phyloP scores from a whole-genome alignment of 345 rosid genomes.

The Gossypium turneri region DNA sequence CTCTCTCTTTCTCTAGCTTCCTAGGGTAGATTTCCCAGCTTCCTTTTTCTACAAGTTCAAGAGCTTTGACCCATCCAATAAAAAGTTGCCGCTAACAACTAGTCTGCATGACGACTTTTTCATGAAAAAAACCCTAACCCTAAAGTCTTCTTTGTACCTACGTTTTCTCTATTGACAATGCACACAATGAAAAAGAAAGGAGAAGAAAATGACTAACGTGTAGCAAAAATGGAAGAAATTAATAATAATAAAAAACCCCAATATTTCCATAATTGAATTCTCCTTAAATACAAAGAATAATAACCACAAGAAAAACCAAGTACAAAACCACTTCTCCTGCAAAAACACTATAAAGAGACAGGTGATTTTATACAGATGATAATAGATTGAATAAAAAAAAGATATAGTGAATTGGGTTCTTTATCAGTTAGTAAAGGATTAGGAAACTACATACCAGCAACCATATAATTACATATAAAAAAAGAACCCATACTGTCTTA shows the following conservation, averaged over 20 bases:
- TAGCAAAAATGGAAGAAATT: neutral
- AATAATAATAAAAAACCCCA: conserved; percentile 14
- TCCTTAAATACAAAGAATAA: conserved; percentile 30
- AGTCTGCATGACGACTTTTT: neutral
- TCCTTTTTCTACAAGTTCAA: conserved; percentile 12
- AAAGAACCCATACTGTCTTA: neutral
- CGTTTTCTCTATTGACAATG: neutral
- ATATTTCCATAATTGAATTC: conserved; percentile 22
- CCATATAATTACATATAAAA: neutral
- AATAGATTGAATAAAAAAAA: neutral
- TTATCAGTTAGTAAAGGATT: conserved; percentile 25
- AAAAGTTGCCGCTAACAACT: neutral
- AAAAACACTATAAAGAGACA: conserved; percentile 15
- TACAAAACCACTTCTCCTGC: conserved; percentile 2
- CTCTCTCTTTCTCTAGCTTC: neutral
- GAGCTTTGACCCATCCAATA: neutral
- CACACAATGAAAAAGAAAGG: neutral
- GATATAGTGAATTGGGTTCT: conserved; percentile 18
- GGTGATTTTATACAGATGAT: conserved; percentile 6
- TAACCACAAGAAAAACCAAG: conserved; percentile 16
- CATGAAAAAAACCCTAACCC: conserved; percentile 44
- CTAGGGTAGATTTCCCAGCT: conserved; percentile 17
- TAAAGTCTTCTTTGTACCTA: conserved; percentile 13
- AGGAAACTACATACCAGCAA: conserved; percentile 37
- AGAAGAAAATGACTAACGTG: conserved; percentile 1